These are phyloP conservation scores for Scleroderma bovista DNA, from an alignment of 768 basidiomycete species.

Conservation along the genomic window DNA sequence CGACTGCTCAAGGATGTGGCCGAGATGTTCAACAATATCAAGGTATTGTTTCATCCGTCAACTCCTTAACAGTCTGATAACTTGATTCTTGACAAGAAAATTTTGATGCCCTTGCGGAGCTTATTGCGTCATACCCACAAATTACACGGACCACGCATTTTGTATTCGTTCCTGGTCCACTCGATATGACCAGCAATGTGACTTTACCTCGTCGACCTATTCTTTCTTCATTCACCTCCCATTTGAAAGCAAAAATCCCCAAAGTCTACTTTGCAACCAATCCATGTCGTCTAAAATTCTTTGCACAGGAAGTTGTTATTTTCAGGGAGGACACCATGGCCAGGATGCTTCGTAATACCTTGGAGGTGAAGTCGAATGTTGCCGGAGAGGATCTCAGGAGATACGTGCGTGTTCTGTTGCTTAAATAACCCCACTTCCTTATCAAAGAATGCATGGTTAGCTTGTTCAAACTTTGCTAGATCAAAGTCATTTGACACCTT, in stretches of 20 bases:
- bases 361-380: slow-evolving; percentile 80
- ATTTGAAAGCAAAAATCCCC: slow-evolving; percentile 68
- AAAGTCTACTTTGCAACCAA: slow-evolving; percentile 82
- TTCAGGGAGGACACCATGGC: slow-evolving; percentile 93
- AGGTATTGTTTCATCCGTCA: slow-evolving; percentile 39
- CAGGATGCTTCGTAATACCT: slow-evolving; percentile 86
- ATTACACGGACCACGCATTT: slow-evolving; percentile 82
- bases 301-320: slow-evolving; percentile 91
- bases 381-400: slow-evolving; percentile 78
- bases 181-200: slow-evolving; percentile 79
- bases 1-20: slow-evolving; percentile 72
- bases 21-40: slow-evolving; percentile 81
- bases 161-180: slow-evolving; percentile 90
- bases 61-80: not conserved
- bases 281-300: slow-evolving; percentile 92
- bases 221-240: slow-evolving; percentile 65
- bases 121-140: slow-evolving; percentile 75
- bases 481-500: slow-evolving; percentile 89
- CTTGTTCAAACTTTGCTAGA: slow-evolving; percentile 95
- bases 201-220: slow-evolving; percentile 79
- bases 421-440: not conserved
- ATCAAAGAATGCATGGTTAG: slow-evolving; percentile 35
- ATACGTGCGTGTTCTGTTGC: slow-evolving; percentile 55
- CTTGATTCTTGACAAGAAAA: slow-evolving; percentile 50
- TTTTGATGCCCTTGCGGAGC: slow-evolving; percentile 81